Percentiles rank a stretch among this genome's conserved stretches.
These are phyloP conservation scores for Vaccinium darrowii DNA, from an alignment of 148 eudicot genomes.

Conservation along the genomic window DNA sequence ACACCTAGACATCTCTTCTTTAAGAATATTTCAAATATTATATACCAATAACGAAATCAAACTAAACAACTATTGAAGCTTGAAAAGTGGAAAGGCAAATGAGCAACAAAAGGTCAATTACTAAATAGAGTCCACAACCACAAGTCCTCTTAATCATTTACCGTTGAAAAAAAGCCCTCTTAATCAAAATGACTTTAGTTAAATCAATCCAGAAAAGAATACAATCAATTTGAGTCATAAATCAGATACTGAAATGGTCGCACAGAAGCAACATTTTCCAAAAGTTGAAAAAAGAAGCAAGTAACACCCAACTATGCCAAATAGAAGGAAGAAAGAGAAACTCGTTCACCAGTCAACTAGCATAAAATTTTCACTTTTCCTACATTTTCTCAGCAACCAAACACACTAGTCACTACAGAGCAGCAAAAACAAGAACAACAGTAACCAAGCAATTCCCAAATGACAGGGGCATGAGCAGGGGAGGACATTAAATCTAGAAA, in stretches of 20 bases:
- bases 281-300: background rate
- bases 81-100: conserved; percentile 2
- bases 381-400: background rate
- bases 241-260: background rate
- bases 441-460: background rate
- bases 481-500: conserved; percentile 14
- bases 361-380: background rate
- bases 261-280: background rate
- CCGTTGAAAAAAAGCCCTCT: background rate
- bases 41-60: background rate
- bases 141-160: background rate
- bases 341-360: background rate
- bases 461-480: too few species aligned
- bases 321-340: background rate
- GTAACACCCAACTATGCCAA: background rate
- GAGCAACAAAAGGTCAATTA: background rate
- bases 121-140: background rate
- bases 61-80: background rate
- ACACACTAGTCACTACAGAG: background rate
- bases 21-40: background rate
- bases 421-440: background rate
- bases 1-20: background rate
- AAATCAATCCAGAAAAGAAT: background rate
- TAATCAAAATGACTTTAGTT: background rate
- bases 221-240: background rate